Base-by-base conservation (phyloP, 2,329 filamentous ascomycete species). In the Fusarium ramigenum region DNA sequence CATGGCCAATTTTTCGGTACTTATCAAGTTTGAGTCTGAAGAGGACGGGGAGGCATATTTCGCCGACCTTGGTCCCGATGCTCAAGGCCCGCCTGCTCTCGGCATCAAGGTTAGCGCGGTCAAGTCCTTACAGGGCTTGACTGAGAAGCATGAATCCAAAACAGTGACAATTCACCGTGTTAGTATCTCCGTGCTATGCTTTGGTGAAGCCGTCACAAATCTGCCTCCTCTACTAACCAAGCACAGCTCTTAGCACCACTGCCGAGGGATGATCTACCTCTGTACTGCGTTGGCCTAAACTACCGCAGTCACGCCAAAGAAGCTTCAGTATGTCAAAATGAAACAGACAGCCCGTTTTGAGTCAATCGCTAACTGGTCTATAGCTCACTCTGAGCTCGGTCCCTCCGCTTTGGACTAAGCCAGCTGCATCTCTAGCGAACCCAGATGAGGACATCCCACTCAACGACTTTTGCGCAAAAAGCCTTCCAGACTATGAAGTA, bases 381-480 rank as follows among this genome's bases (percentile, higher is more conserved):
- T 9, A 57, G 39, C 37, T 57, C n/a, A 56, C 8, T 6, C 10
- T 56, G 39, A 19, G 28, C 1, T 57, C 53, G 2, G 39, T 42
- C 15, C 53, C 53, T 15, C 39, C 53, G 16, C 28, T 57, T 6
- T 57, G 53, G 53, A 57, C 53, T 7, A 57, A 57, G 11, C 53
- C 53, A 34, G 53, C 53, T 6, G 53, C 53, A 19, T 57, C 53
- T 0, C 53, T 57, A 12, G 28, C 53, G 10, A 30, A 44, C 9
- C 53, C 53, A 25, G 16, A 16, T 10, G 39, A 57, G 10, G 53
- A 57, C 18, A 57, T 57, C 8, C 53, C 28, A 9, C 1, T 57
- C 12, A 57, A 44, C 7, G 53, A 57, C 12, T 57, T 57, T 4
- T 57, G 53, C n/a, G 53, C 53, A 23, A 44, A 57, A 21, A 57